phyloP scores from a whole-genome alignment of 192 early-diverging fungal species.

The Gryganskiella cystojenkinii region DNA sequence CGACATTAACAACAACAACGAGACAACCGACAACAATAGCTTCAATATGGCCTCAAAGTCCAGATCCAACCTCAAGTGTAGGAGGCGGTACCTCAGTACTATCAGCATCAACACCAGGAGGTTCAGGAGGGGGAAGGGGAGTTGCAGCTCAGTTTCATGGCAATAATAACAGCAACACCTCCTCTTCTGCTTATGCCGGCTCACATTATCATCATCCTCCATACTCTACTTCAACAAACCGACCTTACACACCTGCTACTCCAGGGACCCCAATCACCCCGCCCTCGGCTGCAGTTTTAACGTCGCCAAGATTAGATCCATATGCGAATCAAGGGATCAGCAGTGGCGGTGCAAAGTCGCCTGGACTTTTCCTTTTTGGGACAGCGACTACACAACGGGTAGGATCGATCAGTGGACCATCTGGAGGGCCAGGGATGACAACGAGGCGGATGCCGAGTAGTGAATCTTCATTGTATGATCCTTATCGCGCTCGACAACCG shows the following conservation, averaged over 20 bases:
- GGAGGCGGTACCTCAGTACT: no score
- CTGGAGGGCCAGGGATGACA: background rate
- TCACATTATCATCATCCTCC: no score
- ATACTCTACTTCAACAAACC: no score
- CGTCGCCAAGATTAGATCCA: conserved; percentile 21
- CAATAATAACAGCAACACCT: no score
- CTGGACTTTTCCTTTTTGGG: no score
- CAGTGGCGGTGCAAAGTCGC: no score
- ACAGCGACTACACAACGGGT: background rate
- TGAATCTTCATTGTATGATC: conserved; percentile 39
- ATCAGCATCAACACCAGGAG: no score
- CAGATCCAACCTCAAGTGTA: conserved; percentile 14
- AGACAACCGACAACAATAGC: conserved; percentile 2
- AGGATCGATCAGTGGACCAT: background rate
- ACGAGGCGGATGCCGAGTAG: conserved; percentile 38
- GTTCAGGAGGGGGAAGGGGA: conserved; percentile 2
- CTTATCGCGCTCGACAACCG: conserved; percentile 43
- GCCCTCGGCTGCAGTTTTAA: conserved; percentile 2
- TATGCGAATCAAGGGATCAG: background rate
- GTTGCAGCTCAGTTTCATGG: conserved; percentile 17
- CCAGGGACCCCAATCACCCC: conserved; percentile 33
- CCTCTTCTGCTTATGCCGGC: no score
- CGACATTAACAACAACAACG: no score
- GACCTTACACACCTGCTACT: conserved; percentile 48
- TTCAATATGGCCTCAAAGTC: conserved; percentile 5